A percentile compares a stretch with the other conserved stretches of the same genome.
These are phyloP conservation scores for Euptelea pleiosperma DNA, from an alignment of 164 flowering plant genomes.

Conservation along the genomic window DNA sequence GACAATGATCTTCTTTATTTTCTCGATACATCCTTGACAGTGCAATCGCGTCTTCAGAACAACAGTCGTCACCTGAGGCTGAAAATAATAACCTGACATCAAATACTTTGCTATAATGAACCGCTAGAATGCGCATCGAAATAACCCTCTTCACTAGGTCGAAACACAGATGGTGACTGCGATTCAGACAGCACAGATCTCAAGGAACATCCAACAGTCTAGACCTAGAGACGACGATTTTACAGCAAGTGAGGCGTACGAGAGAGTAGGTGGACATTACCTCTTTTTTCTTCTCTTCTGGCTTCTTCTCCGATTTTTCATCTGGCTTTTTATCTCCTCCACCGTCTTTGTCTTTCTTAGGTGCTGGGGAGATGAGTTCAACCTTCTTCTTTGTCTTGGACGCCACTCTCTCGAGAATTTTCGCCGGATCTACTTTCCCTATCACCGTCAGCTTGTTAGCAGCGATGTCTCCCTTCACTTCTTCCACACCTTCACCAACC, in stretches of 20 bases:
- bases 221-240: too few species aligned
- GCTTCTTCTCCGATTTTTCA: conserved; percentile 25
- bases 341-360: conserved; percentile 26
- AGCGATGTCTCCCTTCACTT: conserved; percentile 25
- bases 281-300: conserved; percentile 29
- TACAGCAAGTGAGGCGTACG: background rate
- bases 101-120: too few species aligned
- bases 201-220: too few species aligned
- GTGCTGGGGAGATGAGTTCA: conserved; percentile 42
- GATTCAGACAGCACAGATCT: too few species aligned
- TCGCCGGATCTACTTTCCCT: conserved; percentile 42
- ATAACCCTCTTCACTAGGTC: too few species aligned
- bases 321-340: conserved; percentile 29
- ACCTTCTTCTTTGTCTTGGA: conserved; percentile 49
- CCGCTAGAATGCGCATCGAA: too few species aligned
- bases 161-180: too few species aligned
- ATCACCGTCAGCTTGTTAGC: conserved; percentile 39
- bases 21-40: conserved; percentile 79
- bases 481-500: conserved; percentile 38
- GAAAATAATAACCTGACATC: too few species aligned
- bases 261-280: conserved; percentile 1
- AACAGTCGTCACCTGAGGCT: conserved; percentile 40
- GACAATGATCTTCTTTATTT: conserved; percentile 38
- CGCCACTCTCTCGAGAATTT: conserved; percentile 37
- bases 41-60: conserved; percentile 66